Percentiles rank a stretch among this genome's conserved stretches.
phyloP scores from a whole-genome alignment of 2,329 filamentous ascomycete species.

The Rugonectria rugulosa region DNA sequence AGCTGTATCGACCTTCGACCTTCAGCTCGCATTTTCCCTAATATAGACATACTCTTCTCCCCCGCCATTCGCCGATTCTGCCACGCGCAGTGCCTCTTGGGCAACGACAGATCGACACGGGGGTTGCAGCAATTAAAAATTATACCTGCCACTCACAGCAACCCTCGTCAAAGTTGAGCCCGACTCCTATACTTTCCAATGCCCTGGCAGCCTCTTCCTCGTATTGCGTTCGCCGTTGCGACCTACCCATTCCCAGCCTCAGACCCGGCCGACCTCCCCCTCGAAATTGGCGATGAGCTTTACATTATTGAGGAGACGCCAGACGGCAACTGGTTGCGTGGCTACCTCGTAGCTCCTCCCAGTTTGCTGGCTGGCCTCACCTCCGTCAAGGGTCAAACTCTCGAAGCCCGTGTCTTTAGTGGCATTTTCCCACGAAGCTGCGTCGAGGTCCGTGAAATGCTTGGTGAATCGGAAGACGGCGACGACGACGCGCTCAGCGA shows the following conservation, averaged over 20 bases:
- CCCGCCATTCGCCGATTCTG: conserved; percentile 16
- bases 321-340: conserved; percentile 90
- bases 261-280: conserved; percentile 87
- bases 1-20: conserved; percentile 6
- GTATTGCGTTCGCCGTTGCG: conserved; percentile 97
- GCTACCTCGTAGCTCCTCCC: conserved; percentile 93
- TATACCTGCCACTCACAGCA: conserved; percentile 19
- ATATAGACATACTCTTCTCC: too few species aligned
- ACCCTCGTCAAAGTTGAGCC: conserved; percentile 24
- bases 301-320: conserved; percentile 98
- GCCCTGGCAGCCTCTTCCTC: conserved; percentile 97
- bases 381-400: conserved; percentile 87
- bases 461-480: conserved; percentile 74
- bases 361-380: conserved; percentile 92
- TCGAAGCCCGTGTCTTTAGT: conserved; percentile 97
- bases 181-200: conserved; percentile 58
- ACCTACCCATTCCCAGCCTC: conserved; percentile 91
- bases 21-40: not conserved
- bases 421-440: conserved; percentile 96
- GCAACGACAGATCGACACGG: conserved; percentile 22
- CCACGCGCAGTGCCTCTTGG: conserved; percentile 28
- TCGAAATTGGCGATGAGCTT: conserved; percentile 97
- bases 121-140: conserved; percentile 17
- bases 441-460: conserved; percentile 91
- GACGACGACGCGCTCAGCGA: conserved; percentile 51